These are phyloP conservation scores for Chaetothyriales sp. DNA, from an alignment of 2,329 filamentous ascomycete genomes.

Conservation along the genomic window DNA sequence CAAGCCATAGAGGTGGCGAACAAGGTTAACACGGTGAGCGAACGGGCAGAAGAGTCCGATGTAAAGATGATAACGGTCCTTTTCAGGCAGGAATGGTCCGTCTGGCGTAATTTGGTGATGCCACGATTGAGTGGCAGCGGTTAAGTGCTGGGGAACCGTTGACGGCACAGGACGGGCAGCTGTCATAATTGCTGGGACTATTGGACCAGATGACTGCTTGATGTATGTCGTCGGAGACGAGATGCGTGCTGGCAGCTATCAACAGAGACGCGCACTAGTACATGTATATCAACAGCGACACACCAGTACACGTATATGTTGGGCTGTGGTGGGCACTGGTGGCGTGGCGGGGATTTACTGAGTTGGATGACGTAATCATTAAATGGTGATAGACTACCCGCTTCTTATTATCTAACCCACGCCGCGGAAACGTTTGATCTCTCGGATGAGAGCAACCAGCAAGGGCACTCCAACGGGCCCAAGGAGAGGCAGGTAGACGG, in stretches of 20 bases:
- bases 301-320: too few species aligned
- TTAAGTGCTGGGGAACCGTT: conserved; percentile 12
- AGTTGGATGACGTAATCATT: background rate
- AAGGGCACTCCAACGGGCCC: conserved; percentile 84
- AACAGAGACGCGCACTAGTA: too few species aligned
- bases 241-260: too few species aligned
- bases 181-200: background rate
- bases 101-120: conserved; percentile 35
- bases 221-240: too few species aligned
- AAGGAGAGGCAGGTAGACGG: conserved; percentile 81
- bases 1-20: conserved; percentile 44
- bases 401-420: background rate
- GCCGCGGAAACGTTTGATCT: conserved; percentile 40
- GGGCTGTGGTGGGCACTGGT: background rate
- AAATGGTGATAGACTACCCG: background rate
- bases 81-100: conserved; percentile 36
- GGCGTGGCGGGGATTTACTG: background rate
- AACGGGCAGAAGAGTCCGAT: conserved; percentile 51
- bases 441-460: conserved; percentile 67
- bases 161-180: conserved; percentile 3
- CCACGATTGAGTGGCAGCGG: conserved; percentile 23
- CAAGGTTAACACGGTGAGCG: conserved; percentile 44
- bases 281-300: too few species aligned
- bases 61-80: conserved; percentile 40
- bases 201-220: background rate